phyloP scores from a whole-genome alignment of 139 green algal species.

The Zygnema cylindricum region DNA sequence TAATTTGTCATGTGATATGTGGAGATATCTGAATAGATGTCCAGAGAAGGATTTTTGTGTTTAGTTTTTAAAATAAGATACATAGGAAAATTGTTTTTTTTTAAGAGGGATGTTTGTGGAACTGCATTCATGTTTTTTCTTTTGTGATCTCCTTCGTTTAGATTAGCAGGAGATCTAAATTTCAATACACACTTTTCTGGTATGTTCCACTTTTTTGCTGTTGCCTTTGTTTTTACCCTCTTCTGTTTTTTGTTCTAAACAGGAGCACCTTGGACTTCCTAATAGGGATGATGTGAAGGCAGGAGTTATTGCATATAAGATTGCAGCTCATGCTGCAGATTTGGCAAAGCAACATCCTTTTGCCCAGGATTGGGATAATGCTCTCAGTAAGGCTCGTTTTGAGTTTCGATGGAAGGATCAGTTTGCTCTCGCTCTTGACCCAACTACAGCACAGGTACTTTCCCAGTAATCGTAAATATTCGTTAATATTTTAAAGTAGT shows the following conservation, averaged over 20 bases:
- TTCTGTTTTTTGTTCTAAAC: neutral
- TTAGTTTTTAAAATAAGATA: too few relatives aligned
- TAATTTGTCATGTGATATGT: too few relatives aligned
- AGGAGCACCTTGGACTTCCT: constrained; percentile 95
- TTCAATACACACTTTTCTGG: neutral
- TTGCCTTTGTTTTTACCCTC: neutral
- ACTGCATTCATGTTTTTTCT: neutral
- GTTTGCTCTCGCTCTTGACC: constrained; percentile 93
- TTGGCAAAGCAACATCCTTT: constrained; percentile 91
- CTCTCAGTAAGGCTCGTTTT: constrained; percentile 89
- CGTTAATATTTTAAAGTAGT: neutral
- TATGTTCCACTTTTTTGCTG: neutral
- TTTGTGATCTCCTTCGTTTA: too few relatives aligned
- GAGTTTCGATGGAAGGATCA: constrained; percentile 97
- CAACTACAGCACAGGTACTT: constrained; percentile 61
- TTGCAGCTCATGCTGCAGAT: constrained; percentile 93
- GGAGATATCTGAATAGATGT: too few relatives aligned
- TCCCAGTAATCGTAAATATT: too few relatives aligned
- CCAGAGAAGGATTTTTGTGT: too few relatives aligned
- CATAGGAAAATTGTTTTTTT: too few relatives aligned
- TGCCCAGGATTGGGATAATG: constrained; percentile 85
- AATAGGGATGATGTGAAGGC: constrained; percentile 87
- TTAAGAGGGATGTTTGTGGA: too few relatives aligned
- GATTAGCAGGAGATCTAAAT: too few relatives aligned
- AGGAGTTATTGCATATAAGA: constrained; percentile 97